Conservation (phyloP, 768 basidiomycete genomes). For the Psilocybe cyanescens region DNA sequence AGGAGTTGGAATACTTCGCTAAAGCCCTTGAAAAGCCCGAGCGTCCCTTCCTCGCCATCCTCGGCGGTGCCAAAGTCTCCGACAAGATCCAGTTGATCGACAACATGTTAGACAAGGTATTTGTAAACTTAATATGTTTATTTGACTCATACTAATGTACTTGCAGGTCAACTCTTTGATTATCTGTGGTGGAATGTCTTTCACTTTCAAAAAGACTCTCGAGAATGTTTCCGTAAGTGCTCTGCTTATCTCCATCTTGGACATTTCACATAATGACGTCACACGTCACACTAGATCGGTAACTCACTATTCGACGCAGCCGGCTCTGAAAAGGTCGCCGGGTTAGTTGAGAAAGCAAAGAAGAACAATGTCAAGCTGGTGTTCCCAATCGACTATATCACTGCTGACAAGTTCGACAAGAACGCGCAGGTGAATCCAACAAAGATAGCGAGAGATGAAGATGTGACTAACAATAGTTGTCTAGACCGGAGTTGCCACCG, state of each 20-base stretch:
- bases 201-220: conserved; percentile 97
- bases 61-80: conserved; percentile 98
- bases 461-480: neutral
- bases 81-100: conserved; percentile 99
- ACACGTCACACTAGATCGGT: conserved; percentile 70
- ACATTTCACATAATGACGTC: conserved; percentile 11
- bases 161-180: conserved; percentile 90
- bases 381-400: conserved; percentile 94
- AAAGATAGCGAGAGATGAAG: neutral
- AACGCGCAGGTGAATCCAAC: conserved; percentile 66
- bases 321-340: conserved; percentile 84
- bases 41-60: conserved; percentile 95
- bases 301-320: conserved; percentile 91
- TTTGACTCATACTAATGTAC: neutral
- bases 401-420: conserved; percentile 94
- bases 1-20: conserved; percentile 98
- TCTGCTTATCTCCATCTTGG: conserved; percentile 4
- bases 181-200: conserved; percentile 98
- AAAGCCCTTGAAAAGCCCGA: conserved; percentile 96
- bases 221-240: conserved; percentile 69
- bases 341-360: conserved; percentile 90
- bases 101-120: conserved; percentile 96
- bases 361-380: conserved; percentile 91
- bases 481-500: conserved; percentile 77
- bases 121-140: neutral